phyloP scores from a whole-genome alignment of 768 basidiomycete genomes.

The Agaricus subrufescens region DNA sequence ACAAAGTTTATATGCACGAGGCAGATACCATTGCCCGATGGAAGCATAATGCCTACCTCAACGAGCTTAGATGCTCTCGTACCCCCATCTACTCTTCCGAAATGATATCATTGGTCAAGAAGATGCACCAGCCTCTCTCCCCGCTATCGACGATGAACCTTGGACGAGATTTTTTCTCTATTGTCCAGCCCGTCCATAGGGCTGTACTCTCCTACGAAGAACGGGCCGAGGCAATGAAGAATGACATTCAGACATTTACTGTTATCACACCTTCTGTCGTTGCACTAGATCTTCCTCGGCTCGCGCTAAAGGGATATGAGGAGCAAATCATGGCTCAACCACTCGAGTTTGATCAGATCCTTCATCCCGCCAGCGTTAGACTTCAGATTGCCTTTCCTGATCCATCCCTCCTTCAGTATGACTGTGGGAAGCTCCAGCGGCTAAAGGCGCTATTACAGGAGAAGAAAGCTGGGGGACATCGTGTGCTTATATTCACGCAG shows the following conservation, averaged over 20 bases:
- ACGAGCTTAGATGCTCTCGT: constrained; percentile 59
- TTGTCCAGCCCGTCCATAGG: constrained; percentile 32
- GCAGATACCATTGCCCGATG: constrained; percentile 54
- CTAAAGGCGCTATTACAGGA: constrained; percentile 75
- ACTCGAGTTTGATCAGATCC: constrained; percentile 54
- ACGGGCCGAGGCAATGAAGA: constrained; percentile 51
- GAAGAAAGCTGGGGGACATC: constrained; percentile 84
- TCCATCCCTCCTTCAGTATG: constrained; percentile 84
- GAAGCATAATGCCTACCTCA: constrained; percentile 69
- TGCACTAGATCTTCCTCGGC: constrained; percentile 64
- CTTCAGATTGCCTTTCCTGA: constrained; percentile 94
- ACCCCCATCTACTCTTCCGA: constrained; percentile 46
- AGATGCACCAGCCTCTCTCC: constrained; percentile 41
- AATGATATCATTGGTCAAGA: constrained; percentile 32
- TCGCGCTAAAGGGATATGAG: constrained; percentile 48
- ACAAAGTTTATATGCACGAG: constrained; percentile 44
- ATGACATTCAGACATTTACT: constrained; percentile 63
- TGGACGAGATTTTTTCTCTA: constrained; percentile 37
- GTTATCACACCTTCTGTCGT: constrained; percentile 79
- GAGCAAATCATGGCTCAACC: constrained; percentile 23
- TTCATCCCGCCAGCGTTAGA: constrained; percentile 77
- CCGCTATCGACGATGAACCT: constrained; percentile 44
- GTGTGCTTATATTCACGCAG: constrained; percentile 93
- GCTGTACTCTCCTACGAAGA: constrained; percentile 61
- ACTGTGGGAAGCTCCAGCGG: constrained; percentile 92